Percentiles rank a stretch among this genome's conserved stretches.
Conservation (phyloP, 768 basidiomycete genomes). For the Pleurotus salmoneostramineus region DNA sequence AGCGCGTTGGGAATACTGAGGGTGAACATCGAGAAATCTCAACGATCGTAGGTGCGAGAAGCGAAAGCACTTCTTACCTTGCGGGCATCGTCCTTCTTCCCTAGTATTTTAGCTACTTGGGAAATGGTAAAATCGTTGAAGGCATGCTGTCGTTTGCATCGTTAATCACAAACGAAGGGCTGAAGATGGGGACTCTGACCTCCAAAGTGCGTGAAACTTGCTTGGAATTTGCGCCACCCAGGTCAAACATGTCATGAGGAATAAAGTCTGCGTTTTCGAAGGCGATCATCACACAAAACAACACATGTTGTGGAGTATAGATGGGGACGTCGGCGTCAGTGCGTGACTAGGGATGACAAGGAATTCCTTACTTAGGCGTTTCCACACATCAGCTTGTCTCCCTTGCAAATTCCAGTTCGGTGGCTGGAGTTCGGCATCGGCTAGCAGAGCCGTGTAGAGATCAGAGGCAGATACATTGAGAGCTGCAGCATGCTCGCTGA, state of each 20-base stretch:
- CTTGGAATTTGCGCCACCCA: slow-evolving; percentile 54
- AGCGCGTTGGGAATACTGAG: slow-evolving; percentile 49
- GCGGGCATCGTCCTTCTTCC: slow-evolving; percentile 40
- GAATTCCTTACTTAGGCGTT: slow-evolving; percentile 36
- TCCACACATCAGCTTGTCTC: slow-evolving; percentile 55
- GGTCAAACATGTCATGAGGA: slow-evolving; percentile 34
- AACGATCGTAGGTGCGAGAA: background rate
- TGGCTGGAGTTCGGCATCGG: slow-evolving; percentile 55
- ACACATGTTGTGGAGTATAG: background rate
- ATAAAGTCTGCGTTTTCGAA: slow-evolving; percentile 27
- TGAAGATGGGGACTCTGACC: slow-evolving; percentile 23
- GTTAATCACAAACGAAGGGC: slow-evolving; percentile 1
- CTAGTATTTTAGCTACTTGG: slow-evolving; percentile 55
- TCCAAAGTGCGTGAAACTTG: slow-evolving; percentile 62
- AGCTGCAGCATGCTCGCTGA: slow-evolving; percentile 40
- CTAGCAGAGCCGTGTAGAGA: slow-evolving; percentile 53
- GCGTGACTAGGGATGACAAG: background rate
- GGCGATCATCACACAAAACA: background rate
- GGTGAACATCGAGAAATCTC: background rate
- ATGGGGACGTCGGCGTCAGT: background rate
- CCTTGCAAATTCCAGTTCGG: slow-evolving; percentile 64
- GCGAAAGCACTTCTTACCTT: slow-evolving; percentile 34
- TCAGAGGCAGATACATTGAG: slow-evolving; percentile 44
- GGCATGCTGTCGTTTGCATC: slow-evolving; percentile 37
- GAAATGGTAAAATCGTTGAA: slow-evolving; percentile 64